phyloP scores from a whole-genome alignment of 2,329 filamentous ascomycete species.

The Talaromyces sp. region DNA sequence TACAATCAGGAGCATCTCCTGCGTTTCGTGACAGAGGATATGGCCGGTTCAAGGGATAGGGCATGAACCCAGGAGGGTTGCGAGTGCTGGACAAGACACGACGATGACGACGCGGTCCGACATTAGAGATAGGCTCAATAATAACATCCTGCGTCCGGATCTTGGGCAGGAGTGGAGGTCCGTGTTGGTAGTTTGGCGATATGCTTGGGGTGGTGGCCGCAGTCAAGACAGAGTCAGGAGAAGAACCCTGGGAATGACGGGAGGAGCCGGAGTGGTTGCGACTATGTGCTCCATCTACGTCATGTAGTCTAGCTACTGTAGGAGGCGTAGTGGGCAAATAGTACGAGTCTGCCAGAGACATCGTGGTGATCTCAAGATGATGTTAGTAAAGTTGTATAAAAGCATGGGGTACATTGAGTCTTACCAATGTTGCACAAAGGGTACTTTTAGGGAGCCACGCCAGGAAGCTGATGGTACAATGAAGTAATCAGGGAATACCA shows the following conservation, averaged over 20 bases:
- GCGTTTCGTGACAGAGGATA: slow-evolving; percentile 40
- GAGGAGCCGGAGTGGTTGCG: slow-evolving; percentile 64
- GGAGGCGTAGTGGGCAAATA: slow-evolving; percentile 45
- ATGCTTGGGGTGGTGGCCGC: slow-evolving; percentile 62
- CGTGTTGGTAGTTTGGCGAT: slow-evolving; percentile 70
- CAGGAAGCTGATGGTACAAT: background rate
- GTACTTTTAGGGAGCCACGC: background rate
- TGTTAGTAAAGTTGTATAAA: background rate
- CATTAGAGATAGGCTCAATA: slow-evolving; percentile 54
- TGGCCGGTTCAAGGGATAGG: slow-evolving; percentile 44
- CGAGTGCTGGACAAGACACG: slow-evolving; percentile 51
- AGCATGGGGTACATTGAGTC: background rate
- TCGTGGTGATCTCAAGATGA: slow-evolving; percentile 11
- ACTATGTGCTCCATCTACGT: slow-evolving; percentile 43
- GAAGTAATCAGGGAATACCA: background rate
- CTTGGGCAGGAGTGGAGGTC: slow-evolving; percentile 73
- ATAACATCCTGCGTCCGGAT: slow-evolving; percentile 81
- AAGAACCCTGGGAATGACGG: slow-evolving; percentile 62
- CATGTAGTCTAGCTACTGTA: slow-evolving; percentile 29
- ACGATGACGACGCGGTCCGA: slow-evolving; percentile 53
- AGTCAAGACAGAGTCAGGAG: slow-evolving; percentile 64
- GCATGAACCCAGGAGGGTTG: slow-evolving; percentile 47
- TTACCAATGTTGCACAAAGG: background rate
- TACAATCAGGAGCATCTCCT: slow-evolving; percentile 42
- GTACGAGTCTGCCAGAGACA: slow-evolving; percentile 39